These are phyloP conservation scores for Emericellopsis atlantica DNA, from an alignment of 2,329 filamentous ascomycete species.

Conservation along the genomic window DNA sequence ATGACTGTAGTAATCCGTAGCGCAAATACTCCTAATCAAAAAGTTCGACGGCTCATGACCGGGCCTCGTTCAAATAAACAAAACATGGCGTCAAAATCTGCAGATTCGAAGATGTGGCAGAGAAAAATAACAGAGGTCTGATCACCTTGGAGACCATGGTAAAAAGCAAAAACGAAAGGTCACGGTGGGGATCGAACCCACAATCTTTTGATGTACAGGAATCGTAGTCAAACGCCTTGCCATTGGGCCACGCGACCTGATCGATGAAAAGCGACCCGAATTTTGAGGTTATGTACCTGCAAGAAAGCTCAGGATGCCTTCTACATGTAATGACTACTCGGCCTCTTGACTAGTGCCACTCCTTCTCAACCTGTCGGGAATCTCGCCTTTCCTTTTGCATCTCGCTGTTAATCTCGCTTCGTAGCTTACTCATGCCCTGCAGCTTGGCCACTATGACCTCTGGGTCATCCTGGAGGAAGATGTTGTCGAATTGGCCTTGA, in stretches of 20 bases:
- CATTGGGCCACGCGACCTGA: background rate
- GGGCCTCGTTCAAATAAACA: too few species aligned
- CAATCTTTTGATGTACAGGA: background rate
- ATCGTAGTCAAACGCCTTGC: background rate
- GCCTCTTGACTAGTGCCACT: too few species aligned
- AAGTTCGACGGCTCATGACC: too few species aligned
- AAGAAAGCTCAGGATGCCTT: too few species aligned
- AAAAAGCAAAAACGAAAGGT: background rate
- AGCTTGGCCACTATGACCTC: background rate
- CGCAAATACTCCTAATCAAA: too few species aligned
- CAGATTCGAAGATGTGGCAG: too few species aligned
- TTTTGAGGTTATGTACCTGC: too few species aligned
- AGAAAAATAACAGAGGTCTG: too few species aligned
- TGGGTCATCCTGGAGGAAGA: background rate
- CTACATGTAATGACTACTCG: too few species aligned
- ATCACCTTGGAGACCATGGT: too few species aligned
- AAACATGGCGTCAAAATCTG: too few species aligned
- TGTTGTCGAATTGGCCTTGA: background rate
- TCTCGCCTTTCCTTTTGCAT: background rate
- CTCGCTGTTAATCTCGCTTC: background rate
- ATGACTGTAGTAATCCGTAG: background rate
- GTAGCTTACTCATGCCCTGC: background rate
- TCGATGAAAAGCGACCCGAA: too few species aligned
- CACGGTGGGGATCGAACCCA: conserved; percentile 1
- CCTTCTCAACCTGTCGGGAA: background rate